Base-by-base conservation (phyloP, 495 filamentous ascomycete genomes). In the Penicillium paradoxum region DNA sequence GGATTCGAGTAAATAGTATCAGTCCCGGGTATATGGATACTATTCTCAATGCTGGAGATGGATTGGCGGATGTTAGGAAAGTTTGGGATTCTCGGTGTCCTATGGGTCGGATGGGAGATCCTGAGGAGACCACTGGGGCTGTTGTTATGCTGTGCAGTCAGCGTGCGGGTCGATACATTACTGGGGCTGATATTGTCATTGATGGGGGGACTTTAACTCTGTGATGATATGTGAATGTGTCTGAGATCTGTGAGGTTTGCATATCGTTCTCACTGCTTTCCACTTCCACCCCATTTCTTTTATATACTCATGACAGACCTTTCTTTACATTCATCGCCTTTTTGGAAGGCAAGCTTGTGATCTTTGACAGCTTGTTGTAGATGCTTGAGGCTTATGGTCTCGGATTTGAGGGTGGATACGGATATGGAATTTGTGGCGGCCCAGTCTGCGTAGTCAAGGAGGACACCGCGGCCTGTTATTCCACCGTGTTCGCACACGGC, bases 21-120 rank as follows among this genome's bases (percentile, higher is more conserved):
- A 81, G 74, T 21, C 87, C 88, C 0, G 87, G 87, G 4, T 90
- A 91, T 60, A 91, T 90, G 84, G 83, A 90, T 59, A 91, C 87
- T 0, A 79, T 89, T n/a, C 61, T 90, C 48, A 90, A 68, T 46
- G 66, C 60, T n/a, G 71, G 73, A 0, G 62, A 65, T 32, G 55
- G 62, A 0, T 60, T 74, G 33, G 56, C 61, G 4, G 54, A 54
- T 13, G 81, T 90, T 71, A 90, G 90, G 76, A 81, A 80, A 67
- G 84, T 90, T 63, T 95, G 89, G 89, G 82, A 79, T 45, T 77
- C 76, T 9, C 67, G 85, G 38, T 92, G 87, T 24, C 90, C 90
- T 0, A 85, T 84, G 75, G 74, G 76, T 19, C 77, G 89, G 17
- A 78, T 93, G 45, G 90, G 90, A 13, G 73, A 66, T 36, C 82